Evolutionary conservation across 2,329 filamentous ascomycete species (phyloP), one percentile per base, ranked within the genome.

Genomic region (Ascochyta pisi): DNA sequence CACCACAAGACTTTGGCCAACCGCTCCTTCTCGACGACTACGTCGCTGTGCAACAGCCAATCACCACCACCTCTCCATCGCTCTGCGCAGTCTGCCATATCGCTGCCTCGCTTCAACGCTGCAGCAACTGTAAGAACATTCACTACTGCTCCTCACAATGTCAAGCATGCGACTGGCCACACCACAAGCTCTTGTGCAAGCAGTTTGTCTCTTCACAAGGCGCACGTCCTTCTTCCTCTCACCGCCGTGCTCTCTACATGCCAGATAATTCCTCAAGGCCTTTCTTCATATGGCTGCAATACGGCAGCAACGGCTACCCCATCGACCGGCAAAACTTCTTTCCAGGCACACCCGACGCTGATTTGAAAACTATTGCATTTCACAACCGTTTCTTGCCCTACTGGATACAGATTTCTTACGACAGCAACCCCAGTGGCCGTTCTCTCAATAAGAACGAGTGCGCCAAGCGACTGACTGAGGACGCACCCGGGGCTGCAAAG

Each of bases 331-430:
- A n/a, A 23, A n/a, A 23, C 13, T 50, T 7, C 23, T 63, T 61
- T 23, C 55, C 53, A 6, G n/a, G 1, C n/a, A 45, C 37, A 0
- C 53, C 40, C 1, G 13, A 9, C 2, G n/a, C 10, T 1, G 56
- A 61, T 10, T 33, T 58, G 15, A 58, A 58, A 9, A 63, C 54
- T 6, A 45, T 63, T 3, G 56, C 38, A 0, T 65, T 65, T 12
- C 46, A 63, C 16, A 49, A 57, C 42, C 49, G 56, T 6, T 44
- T 33, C 40, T 29, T 60, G 1, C 44, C 56, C 1, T 60, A 54
- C 16, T 60, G 50, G 49, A 34, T 58, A 5, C 53, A 62, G 26
- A 48, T 65, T 26, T 57, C 47, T 1, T 65, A 65, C 10, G 58
- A 63, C 19, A 38, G 51, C 15, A 65, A 63, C 19, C 8, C 22